phyloP scores from a whole-genome alignment of 495 filamentous ascomycete genomes.

The Evernia prunastri region DNA sequence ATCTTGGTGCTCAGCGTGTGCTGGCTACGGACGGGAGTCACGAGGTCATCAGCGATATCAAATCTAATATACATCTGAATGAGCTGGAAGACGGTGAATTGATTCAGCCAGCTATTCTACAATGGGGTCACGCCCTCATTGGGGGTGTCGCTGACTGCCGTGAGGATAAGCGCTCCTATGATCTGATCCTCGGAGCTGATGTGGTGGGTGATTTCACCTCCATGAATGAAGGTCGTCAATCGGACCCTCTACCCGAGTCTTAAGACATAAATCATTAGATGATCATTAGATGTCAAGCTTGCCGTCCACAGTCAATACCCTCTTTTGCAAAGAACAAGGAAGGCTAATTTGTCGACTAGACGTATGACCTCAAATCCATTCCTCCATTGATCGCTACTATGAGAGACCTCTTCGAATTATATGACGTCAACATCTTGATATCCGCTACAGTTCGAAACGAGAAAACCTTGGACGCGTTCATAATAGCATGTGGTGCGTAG shows the following conservation, averaged over 20 bases:
- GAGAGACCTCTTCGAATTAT: slow-evolving; percentile 46
- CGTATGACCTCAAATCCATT: slow-evolving; percentile 56
- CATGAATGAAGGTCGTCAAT: not conserved
- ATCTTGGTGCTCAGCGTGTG: slow-evolving; percentile 57
- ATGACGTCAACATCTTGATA: slow-evolving; percentile 47
- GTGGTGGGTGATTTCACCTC: slow-evolving; percentile 30
- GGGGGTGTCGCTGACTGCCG: slow-evolving; percentile 24
- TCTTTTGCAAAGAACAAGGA: not conserved
- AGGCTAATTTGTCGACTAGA: slow-evolving; percentile 36
- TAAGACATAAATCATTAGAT: not conserved
- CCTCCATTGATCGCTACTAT: slow-evolving; percentile 53
- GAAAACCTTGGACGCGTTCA: slow-evolving; percentile 54
- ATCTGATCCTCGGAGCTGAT: slow-evolving; percentile 39
- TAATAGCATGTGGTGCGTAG: slow-evolving; percentile 50
- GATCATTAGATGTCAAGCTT: not conserved
- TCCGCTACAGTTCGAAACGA: slow-evolving; percentile 57
- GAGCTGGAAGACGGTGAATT: slow-evolving; percentile 40
- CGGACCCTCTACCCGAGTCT: slow-evolving; percentile 1
- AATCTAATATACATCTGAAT: slow-evolving; percentile 62
- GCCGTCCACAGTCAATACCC: not conserved
- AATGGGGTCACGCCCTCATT: slow-evolving; percentile 52
- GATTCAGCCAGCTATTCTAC: slow-evolving; percentile 45
- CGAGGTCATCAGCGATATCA: slow-evolving; percentile 61
- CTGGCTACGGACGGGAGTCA: slow-evolving; percentile 77
- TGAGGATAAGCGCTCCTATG: slow-evolving; percentile 25